Conservation (phyloP, 2,329 filamentous ascomycete genomes). For the Penicillium vulpinum region DNA sequence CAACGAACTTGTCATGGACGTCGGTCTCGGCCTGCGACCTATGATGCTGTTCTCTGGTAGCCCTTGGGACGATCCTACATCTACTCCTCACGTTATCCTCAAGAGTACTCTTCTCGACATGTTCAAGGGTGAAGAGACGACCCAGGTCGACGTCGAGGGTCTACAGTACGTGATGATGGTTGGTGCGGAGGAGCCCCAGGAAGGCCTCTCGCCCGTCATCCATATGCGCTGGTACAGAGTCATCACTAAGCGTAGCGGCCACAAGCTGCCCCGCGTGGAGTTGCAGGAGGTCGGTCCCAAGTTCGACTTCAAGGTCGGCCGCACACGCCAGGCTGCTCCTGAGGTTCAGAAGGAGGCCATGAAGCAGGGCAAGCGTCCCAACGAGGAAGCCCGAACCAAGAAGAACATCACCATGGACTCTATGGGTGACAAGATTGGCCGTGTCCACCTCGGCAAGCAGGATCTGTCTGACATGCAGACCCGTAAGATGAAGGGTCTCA, state of each 20-base stretch:
- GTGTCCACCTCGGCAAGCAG: slow-evolving; percentile 87
- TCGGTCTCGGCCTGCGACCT: slow-evolving; percentile 80
- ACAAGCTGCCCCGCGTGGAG: slow-evolving; percentile 85
- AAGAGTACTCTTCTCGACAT: slow-evolving; percentile 88
- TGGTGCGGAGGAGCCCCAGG: slow-evolving; percentile 65
- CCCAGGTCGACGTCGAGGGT: slow-evolving; percentile 91
- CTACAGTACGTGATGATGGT: slow-evolving; percentile 87
- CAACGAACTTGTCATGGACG: slow-evolving; percentile 59
- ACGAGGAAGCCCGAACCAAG: slow-evolving; percentile 65
- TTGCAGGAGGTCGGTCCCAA: slow-evolving; percentile 93
- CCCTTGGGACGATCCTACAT: slow-evolving; percentile 78
- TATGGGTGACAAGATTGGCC: slow-evolving; percentile 94
- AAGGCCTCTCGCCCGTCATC: slow-evolving; percentile 47
- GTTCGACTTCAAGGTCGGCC: slow-evolving; percentile 86
- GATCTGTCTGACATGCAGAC: slow-evolving; percentile 86
- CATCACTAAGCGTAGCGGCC: slow-evolving; percentile 79
- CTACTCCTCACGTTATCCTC: slow-evolving; percentile 77
- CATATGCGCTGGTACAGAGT: slow-evolving; percentile 81
- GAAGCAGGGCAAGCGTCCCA: slow-evolving; percentile 72
- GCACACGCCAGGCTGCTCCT: slow-evolving; percentile 54
- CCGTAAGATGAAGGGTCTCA: slow-evolving; percentile 98
- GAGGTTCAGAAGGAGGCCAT: slow-evolving; percentile 89
- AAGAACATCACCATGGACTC: slow-evolving; percentile 93
- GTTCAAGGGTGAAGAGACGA: slow-evolving; percentile 77
- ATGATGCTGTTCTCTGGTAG: slow-evolving; percentile 89